Evolutionary conservation across 352 stramenopile genomes (phyloP), one percentile per base, ranked within the genome.

Genomic region (Thraustochytrium sp.): DNA sequence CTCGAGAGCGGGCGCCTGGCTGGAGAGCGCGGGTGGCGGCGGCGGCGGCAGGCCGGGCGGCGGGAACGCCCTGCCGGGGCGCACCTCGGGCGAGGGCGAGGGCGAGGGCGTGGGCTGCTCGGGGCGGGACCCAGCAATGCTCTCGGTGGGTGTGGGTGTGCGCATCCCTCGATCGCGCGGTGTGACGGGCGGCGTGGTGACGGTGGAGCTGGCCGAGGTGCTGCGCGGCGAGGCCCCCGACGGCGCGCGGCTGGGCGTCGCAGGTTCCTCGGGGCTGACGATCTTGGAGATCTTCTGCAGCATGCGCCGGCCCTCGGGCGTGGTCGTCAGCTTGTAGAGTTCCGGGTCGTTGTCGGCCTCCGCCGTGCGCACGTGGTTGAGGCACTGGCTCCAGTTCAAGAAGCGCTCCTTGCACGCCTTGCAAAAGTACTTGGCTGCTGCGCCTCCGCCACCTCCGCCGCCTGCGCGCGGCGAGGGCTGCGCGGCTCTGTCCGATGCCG

Each of bases 351-450:
- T 80, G 34, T 72, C 49, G 23, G 44, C 68, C 44, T 80, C 68
- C 3, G 48, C 53, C 16, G 31, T 80, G 23, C 68, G 68, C 34
- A 80, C 68, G 49, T 80, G 68, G 31, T 46, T 48, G 3, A 80
- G 68, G 68, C 68, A 80, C 38, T 80, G 68, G 68, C 68, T 80
- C 68, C 68, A 80, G 68, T 80, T 80, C 5, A 44, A 44, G 40
- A 80, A 80, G 42, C 31, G 68, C 51, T 80, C 68, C 26, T 80
- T 80, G 42, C 68, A 80, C 4, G 68, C 68, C 13, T 42, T 13
- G 46, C 68, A 80, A 13, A 26, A 55, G 44, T 80, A 80, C 51
- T 80, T 80, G 48, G 68, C 4, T 9, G 34, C 68, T 11, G 13
- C 4, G 34, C 68, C 68, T 13, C 65, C 65, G 2, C 42, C 65